Evolutionary conservation across 768 basidiomycete genomes (phyloP), one percentile per base, ranked within the genome.

Genomic region (Collybia nuda): DNA sequence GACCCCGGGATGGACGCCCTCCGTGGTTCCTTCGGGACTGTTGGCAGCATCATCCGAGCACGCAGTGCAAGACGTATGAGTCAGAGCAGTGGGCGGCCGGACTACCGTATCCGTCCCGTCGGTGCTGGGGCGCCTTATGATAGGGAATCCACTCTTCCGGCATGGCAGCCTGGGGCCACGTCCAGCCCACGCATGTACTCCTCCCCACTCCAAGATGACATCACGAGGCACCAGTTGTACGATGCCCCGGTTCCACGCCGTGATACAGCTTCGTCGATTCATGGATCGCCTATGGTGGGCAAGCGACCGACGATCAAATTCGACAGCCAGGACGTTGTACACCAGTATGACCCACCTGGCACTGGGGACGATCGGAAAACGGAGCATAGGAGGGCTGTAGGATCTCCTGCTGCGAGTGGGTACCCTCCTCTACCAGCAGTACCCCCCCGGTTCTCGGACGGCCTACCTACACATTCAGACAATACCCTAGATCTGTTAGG

Each of bases 1-100:
- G 93, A 98, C 57, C 95, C 96, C 0, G 95, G 95, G 2, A 89
- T 97, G 66, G 94, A 93, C 54, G 81, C 94, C 1, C 78, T 98
- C 0, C 82, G 97, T 15, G 95, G 96, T 14, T 88, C 88, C 2
- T 95, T 95, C 59, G 93, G 95, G 3, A 80, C 94, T 0, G 75
- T 98, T 38, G 95, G 97, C 15, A 93, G 89, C 63, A 88, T 98
- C 61, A 92, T 96, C 48, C 79, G 86, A 8, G 86, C 85, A 0
- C 74, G 79, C 44, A 85, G 76, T 53, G 77, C 75, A 14, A 69
- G 73, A 54, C 69, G 78, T 23, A 63, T 77, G 66, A 84, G 78
- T 55, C 79, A 78, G 60, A 75, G 68, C 52, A 76, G 72, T 55
- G 62, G 58, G 19, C 60, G 48, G 50, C 64, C 62, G 8, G 56